Evolutionary conservation across 164 flowering plant genomes (phyloP).

Genomic region (Euptelea pleiosperma): DNA sequence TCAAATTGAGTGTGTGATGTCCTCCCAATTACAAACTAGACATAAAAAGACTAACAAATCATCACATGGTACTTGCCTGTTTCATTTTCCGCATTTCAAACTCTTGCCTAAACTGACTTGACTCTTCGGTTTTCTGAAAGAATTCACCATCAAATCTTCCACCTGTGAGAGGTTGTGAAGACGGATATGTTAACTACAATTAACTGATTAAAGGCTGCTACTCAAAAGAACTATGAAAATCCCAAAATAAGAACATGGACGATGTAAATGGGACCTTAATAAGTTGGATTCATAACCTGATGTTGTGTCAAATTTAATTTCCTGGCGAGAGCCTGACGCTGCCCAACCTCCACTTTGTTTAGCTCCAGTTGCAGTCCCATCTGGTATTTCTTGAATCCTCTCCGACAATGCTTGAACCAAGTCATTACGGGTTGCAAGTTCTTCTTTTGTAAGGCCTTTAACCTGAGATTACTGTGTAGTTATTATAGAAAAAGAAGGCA

Average conservation of each 20-base stretch:
- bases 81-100: constrained; percentile 88
- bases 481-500: neutral
- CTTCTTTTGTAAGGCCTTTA: constrained; percentile 82
- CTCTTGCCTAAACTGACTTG: constrained; percentile 77
- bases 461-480: constrained; percentile 42
- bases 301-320: constrained; percentile 68
- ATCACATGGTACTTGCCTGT: constrained; percentile 46
- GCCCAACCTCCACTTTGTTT: constrained; percentile 66
- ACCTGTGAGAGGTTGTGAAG: constrained; percentile 33
- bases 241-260: neutral
- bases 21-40: neutral
- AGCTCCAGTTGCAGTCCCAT: constrained; percentile 63
- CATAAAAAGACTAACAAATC: neutral
- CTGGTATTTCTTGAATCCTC: constrained; percentile 84
- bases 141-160: constrained; percentile 68
- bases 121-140: constrained; percentile 67
- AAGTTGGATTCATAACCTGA: constrained; percentile 40
- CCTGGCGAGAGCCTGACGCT: constrained; percentile 57
- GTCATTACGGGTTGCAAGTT: constrained; percentile 69
- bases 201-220: neutral
- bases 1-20: neutral
- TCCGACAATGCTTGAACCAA: constrained; percentile 73
- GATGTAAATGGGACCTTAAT: neutral
- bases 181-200: neutral
- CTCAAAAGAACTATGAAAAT: neutral